phyloP scores from a whole-genome alignment of 306 rosid species.

The Malus domestica region ASM211411v1 NC_041796.1:10212501-10213000 shows the following conservation, averaged over 20 bases:
- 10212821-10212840: neutral
- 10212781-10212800: neutral
- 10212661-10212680: neutral
- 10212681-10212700: neutral
- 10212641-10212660: neutral
- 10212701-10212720: neutral
- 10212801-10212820: neutral
- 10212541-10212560: neutral
- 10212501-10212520: neutral
- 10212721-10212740: neutral
- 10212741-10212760: neutral
- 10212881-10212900: neutral
- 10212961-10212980: too few species aligned
- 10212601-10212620: neutral
- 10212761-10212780: neutral
- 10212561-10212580: neutral
- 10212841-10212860: neutral
- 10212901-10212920: neutral
- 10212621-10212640: neutral
- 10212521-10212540: neutral
- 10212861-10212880: neutral
- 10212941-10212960: neutral
- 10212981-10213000: neutral
- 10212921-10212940: neutral
- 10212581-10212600: neutral